Percentiles rank a stretch among this genome's conserved stretches.
These are phyloP conservation scores for Trapa incisa DNA, from an alignment of 345 rosid genomes.

Conservation along the genomic window DNA sequence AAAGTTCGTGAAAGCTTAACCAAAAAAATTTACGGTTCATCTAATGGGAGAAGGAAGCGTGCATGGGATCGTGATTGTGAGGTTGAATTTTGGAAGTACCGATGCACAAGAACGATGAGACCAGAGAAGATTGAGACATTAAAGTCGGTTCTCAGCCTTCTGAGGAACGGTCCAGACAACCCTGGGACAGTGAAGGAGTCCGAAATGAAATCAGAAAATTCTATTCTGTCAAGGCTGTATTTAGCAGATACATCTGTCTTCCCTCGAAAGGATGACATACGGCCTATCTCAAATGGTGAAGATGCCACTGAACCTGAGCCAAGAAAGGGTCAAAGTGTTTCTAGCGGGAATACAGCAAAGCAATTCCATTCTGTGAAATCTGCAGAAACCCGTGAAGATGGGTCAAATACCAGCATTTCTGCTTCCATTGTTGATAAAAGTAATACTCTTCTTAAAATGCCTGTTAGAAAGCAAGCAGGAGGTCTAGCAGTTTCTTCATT, in stretches of 20 bases:
- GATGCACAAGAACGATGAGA: slow-evolving; percentile 57
- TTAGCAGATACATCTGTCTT: slow-evolving; percentile 93
- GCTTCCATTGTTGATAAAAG: slow-evolving; percentile 29
- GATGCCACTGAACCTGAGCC: slow-evolving; percentile 16
- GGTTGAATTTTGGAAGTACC: slow-evolving; percentile 98
- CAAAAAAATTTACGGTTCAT: slow-evolving; percentile 73
- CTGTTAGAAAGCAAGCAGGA: slow-evolving; percentile 20
- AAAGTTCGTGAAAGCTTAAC: slow-evolving; percentile 94
- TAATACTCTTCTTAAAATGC: slow-evolving; percentile 20
- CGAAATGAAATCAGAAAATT: slow-evolving; percentile 41
- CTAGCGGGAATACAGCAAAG: slow-evolving; percentile 13
- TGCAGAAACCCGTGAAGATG: slow-evolving; percentile 23
- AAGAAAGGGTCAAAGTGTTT: slow-evolving; percentile 21
- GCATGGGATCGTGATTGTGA: slow-evolving; percentile 97
- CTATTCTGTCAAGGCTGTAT: slow-evolving; percentile 84
- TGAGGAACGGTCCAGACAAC: slow-evolving; percentile 42
- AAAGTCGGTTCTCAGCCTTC: slow-evolving; percentile 72
- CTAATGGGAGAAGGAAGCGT: slow-evolving; percentile 74
- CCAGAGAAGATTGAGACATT: slow-evolving; percentile 92
- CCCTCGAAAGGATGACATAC: slow-evolving; percentile 74
- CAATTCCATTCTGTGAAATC: slow-evolving; percentile 18
- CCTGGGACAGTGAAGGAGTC: slow-evolving; percentile 20
- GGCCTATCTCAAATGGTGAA: slow-evolving; percentile 53
- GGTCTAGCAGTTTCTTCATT: slow-evolving; percentile 12
- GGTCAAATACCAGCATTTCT: slow-evolving; percentile 29